Evolutionary conservation across 208 protist genomes (phyloP), one percentile per base, ranked within the genome.

Genomic region (Herpetomonas samuelpessoai): DNA sequence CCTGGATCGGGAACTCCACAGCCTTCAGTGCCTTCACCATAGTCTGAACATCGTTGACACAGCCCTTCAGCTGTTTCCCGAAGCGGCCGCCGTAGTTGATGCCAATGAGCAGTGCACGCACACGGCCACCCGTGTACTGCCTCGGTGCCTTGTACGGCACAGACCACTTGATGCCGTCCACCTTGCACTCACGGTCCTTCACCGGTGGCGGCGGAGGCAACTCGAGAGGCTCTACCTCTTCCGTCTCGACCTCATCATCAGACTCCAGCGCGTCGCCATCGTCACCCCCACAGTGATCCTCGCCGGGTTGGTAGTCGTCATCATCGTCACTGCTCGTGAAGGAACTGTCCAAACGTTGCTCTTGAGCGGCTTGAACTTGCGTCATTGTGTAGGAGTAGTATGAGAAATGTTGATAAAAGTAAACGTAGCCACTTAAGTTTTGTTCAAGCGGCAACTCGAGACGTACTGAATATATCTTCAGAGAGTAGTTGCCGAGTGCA

Each of bases 71-170:
- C 49, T 81, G 61, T 26, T 68, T 74, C 30, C 56, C 4, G 16
- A 67, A n/a, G n/a, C n/a, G 84, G 22, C 88, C 92, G 22, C 60
- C 84, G 77, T 97, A 97, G 71, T 97, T 97, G 57, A 95, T 95
- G 27, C 92, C 92, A 55, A 97, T 95, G 51, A 97, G 85, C 12
- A 97, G 76, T 7, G 87, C 88, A 27, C 90, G 88, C 16, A 95
- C 91, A 14, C 86, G 86, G 16, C 90, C 90, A 26, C 82, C 82
- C 0, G 66, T 91, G 71, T 96, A 93, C n/a, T 77, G 82, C 19
- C 71, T 61, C 0, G 86, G 79, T 0, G 81, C 82, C 18, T 57
- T 65, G 60, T 96, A 96, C 9, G 89, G 89, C 27, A 92, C 74
- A 2, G 91, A 60, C 24, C 76, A 70, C 2, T 80, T 75, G 47